These are phyloP conservation scores for Epichloe coenophiala DNA, from an alignment of 2,329 filamentous ascomycete genomes.

Conservation along the genomic window DNA sequence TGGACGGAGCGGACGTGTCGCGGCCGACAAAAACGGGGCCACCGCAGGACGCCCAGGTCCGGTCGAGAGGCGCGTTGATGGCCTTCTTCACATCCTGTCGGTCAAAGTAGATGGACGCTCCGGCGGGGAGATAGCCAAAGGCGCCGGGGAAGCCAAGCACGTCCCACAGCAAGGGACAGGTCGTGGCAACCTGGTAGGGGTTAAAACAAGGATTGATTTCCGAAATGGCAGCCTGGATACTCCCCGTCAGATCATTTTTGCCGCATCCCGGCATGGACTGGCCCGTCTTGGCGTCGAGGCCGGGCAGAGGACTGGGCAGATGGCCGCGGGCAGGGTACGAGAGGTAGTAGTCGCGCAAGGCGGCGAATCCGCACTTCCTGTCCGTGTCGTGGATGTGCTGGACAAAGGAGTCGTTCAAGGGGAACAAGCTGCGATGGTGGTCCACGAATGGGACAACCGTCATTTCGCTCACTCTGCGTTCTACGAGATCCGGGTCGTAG, in stretches of 20 bases:
- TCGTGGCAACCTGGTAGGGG: conserved; percentile 55
- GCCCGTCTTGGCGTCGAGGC: conserved; percentile 19
- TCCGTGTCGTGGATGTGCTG: conserved; percentile 19
- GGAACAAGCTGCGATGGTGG: conserved; percentile 46
- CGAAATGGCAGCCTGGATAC: conserved; percentile 41
- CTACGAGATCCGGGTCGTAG: conserved; percentile 52
- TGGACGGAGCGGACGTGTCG: conserved; percentile 9
- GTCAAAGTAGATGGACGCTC: conserved; percentile 50
- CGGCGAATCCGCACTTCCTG: conserved; percentile 43
- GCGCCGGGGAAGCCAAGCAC: conserved; percentile 54
- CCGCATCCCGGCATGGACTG: conserved; percentile 16
- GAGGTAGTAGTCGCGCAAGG: conserved; percentile 43
- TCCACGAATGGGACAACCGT: conserved; percentile 44
- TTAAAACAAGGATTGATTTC: conserved; percentile 62
- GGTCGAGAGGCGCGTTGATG: conserved; percentile 44
- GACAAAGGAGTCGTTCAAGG: conserved; percentile 26
- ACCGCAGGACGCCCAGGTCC: conserved; percentile 42
- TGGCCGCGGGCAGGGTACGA: conserved; percentile 50
- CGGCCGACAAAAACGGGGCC: conserved; percentile 23
- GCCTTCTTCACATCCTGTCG: conserved; percentile 54
- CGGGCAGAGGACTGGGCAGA: conserved; percentile 1
- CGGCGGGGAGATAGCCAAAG: conserved; percentile 45
- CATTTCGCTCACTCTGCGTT: conserved; percentile 29
- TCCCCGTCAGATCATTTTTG: conserved; percentile 41
- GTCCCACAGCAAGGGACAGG: conserved; percentile 59